Evolutionary conservation across 1,139 yeast species (phyloP), one percentile per base, ranked within the genome.

Genomic region (Scheffersomyces titani): DNA sequence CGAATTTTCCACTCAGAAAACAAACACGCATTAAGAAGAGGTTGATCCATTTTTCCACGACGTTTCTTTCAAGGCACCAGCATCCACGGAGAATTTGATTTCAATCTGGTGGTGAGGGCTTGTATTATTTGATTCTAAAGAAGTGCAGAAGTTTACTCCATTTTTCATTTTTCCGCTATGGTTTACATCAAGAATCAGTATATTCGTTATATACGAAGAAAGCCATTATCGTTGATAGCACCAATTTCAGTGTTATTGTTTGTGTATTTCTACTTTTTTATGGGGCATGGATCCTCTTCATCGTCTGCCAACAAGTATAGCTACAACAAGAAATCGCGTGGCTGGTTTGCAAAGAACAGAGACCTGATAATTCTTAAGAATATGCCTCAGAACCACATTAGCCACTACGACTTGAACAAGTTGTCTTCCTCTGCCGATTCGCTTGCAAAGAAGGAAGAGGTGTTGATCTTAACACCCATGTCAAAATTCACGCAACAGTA

Each of bases 381-480:
- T 69, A 72, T 85, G 54, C 90, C 92, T 30, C 89, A 88, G 62
- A 90, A 90, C 66, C 94, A 90, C 69, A 90, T 92, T 64, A 84
- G 90, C 51, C 96, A 91, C 69, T 92, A 89, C 70, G 92, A 92
- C 71, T 81, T 93, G 77, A 92, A 93, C 74, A 82, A 83, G 65
- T 77, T 93, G 63, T 85, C 87, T 46, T 82, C 93, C 5, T 84
- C 93, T 1, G 78, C 89, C 22, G 82, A 85, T 71, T 89, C 97
- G 7, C 84, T 86, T 54, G 80, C 81, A 58, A 90, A 91, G 70
- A 83, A 83, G 66, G 98, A 94, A 70, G 89, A 89, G 63, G 91
- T 94, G 44, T 80, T 94, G 69, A 85, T 90, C 61, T 82, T 90
- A 72, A 87, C 98, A 2, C 99, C 99, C 50, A 86, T 94, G 85